Conservation (phyloP, 139 green algal genomes). For the Chlorella sp. region DNA sequence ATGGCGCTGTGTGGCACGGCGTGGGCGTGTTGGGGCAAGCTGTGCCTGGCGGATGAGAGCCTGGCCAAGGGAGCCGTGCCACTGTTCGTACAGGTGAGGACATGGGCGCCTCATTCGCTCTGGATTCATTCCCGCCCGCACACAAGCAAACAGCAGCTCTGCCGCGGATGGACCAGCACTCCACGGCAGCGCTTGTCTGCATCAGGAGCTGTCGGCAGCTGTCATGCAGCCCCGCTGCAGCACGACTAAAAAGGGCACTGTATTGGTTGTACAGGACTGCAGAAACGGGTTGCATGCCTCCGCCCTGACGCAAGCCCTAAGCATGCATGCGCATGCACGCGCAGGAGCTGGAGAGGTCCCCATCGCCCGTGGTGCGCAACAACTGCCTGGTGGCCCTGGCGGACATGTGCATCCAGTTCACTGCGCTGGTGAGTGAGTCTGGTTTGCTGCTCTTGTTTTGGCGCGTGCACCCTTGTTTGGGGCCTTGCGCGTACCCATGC, state of each 20-base stretch:
- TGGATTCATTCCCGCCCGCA: too few relatives aligned
- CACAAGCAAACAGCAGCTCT: too few relatives aligned
- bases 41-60: conserved; percentile 70
- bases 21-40: conserved; percentile 72
- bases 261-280: too few relatives aligned
- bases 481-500: too few relatives aligned
- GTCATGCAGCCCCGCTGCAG: too few relatives aligned
- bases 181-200: neutral
- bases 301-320: too few relatives aligned
- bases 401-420: conserved; percentile 81
- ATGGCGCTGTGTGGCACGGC: conserved; percentile 49
- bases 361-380: conserved; percentile 66
- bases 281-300: too few relatives aligned
- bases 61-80: conserved; percentile 71
- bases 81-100: conserved; percentile 67
- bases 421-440: conserved; percentile 73
- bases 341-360: conserved; percentile 44
- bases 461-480: too few relatives aligned
- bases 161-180: neutral
- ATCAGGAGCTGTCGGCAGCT: neutral
- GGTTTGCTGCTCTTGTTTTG: too few relatives aligned
- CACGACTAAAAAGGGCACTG: too few relatives aligned
- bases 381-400: conserved; percentile 84
- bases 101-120: too few relatives aligned
- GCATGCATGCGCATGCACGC: too few relatives aligned